phyloP scores from a whole-genome alignment of 2,329 filamentous ascomycete genomes.

The Phoma sp. region DNA sequence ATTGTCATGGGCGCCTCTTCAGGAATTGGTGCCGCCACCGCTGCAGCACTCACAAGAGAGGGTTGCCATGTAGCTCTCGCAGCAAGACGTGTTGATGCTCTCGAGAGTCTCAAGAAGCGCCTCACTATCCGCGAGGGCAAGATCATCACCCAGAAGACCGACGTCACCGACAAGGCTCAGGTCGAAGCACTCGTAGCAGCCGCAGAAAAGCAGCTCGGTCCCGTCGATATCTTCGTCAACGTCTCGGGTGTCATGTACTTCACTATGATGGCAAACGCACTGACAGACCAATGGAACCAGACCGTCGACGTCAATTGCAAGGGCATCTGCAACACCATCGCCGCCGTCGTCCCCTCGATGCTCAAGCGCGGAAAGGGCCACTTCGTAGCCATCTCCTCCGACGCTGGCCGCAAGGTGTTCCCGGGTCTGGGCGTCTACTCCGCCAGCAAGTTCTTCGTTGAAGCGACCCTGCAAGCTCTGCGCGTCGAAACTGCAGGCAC shows the following conservation, averaged over 20 bases:
- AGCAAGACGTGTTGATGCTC: constrained; percentile 71
- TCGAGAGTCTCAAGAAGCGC: constrained; percentile 70
- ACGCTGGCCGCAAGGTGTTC: constrained; percentile 82
- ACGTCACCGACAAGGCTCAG: constrained; percentile 71
- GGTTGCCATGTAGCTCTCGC: constrained; percentile 75
- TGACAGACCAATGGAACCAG: constrained; percentile 77
- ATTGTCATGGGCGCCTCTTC: constrained; percentile 82
- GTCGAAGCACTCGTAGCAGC: constrained; percentile 70
- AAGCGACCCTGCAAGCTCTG: constrained; percentile 77
- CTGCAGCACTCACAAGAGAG: constrained; percentile 70
- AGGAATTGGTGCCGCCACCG: constrained; percentile 78
- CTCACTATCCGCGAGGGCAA: constrained; percentile 66
- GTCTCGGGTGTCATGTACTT: constrained; percentile 89
- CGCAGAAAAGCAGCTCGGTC: constrained; percentile 68
- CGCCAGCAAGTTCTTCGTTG: constrained; percentile 84
- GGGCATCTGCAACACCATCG: constrained; percentile 75
- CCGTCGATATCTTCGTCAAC: constrained; percentile 78
- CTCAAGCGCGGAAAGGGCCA: constrained; percentile 72
- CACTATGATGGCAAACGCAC: constrained; percentile 81
- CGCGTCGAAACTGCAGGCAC: constrained; percentile 77
- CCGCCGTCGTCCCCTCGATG: constrained; percentile 74
- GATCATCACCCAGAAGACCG: constrained; percentile 72
- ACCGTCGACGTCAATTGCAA: constrained; percentile 90
- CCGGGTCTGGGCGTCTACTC: constrained; percentile 83
- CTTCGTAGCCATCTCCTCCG: constrained; percentile 81